Conservation (phyloP, 257 asterid species). For the Solanum pennellii region DNA sequence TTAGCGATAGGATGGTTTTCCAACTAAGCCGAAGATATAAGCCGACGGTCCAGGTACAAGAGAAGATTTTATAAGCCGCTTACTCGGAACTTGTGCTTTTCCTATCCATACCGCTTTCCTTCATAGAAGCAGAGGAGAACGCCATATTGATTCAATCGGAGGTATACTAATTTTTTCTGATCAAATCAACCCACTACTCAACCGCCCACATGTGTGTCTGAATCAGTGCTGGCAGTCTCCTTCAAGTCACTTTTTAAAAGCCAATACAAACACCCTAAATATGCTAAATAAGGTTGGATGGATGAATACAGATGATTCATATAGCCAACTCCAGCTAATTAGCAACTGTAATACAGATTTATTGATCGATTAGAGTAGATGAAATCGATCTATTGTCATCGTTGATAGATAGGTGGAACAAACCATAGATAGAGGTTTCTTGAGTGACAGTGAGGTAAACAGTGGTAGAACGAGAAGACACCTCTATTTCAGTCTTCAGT, state of each 20-base stretch:
- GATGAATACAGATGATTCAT: not conserved
- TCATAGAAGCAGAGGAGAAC: too few relatives aligned
- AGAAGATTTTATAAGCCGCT: too few relatives aligned
- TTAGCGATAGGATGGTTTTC: too few relatives aligned
- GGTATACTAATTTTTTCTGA: too few relatives aligned
- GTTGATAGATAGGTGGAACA: not conserved
- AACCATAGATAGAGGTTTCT: not conserved
- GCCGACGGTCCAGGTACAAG: too few relatives aligned
- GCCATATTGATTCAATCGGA: too few relatives aligned
- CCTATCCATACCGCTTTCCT: too few relatives aligned
- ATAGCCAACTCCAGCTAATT: not conserved
- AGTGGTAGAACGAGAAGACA: not conserved
- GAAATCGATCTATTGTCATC: not conserved
- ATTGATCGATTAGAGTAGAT: not conserved
- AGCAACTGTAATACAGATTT: not conserved
- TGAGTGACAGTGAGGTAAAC: not conserved
- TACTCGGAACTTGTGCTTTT: too few relatives aligned
- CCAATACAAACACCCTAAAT: not conserved
- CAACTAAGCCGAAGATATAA: too few relatives aligned
- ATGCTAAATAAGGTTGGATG: not conserved
- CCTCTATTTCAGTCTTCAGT: not conserved
- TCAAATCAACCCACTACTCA: too few relatives aligned
- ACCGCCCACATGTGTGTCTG: too few relatives aligned
- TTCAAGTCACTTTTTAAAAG: not conserved
- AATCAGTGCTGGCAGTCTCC: too few relatives aligned